These are phyloP conservation scores for Eucalyptus caleyi DNA, from an alignment of 345 rosid species.

Conservation along the genomic window DNA sequence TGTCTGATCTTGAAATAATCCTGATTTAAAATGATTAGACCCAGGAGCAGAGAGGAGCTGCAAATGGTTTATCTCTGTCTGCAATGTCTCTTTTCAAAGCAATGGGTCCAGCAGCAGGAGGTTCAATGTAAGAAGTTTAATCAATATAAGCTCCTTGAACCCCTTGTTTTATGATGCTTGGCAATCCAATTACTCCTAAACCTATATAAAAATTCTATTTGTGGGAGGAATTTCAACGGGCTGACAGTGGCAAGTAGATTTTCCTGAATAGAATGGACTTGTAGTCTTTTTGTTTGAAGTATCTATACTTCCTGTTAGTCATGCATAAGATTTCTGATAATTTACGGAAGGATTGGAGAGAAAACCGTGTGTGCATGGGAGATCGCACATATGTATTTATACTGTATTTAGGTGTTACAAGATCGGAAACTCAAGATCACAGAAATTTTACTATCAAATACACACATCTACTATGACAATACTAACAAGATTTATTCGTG, in stretches of 20 bases:
- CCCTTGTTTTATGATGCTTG: neutral
- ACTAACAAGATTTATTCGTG: neutral
- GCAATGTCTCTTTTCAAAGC: slow-evolving; percentile 51
- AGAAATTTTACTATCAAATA: neutral
- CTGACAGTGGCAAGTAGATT: neutral
- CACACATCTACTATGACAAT: neutral
- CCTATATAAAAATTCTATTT: neutral
- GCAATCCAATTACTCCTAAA: neutral
- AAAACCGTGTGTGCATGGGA: neutral
- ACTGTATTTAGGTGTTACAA: neutral
- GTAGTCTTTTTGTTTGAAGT: neutral
- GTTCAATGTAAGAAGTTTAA: slow-evolving; percentile 18
- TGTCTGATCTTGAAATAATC: neutral
- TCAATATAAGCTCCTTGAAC: neutral
- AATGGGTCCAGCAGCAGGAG: slow-evolving; percentile 42
- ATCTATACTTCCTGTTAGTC: neutral
- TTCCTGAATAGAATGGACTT: neutral
- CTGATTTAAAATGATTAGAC: neutral
- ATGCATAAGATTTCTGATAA: neutral
- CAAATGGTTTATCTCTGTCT: slow-evolving; percentile 37
- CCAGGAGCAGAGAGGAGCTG: slow-evolving; percentile 44
- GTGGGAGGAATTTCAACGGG: neutral
- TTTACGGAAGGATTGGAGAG: neutral
- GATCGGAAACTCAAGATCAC: neutral
- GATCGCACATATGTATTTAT: neutral